Evolutionary conservation across 768 basidiomycete genomes (phyloP).

Genomic region (Phaeotremella skinneri): DNA sequence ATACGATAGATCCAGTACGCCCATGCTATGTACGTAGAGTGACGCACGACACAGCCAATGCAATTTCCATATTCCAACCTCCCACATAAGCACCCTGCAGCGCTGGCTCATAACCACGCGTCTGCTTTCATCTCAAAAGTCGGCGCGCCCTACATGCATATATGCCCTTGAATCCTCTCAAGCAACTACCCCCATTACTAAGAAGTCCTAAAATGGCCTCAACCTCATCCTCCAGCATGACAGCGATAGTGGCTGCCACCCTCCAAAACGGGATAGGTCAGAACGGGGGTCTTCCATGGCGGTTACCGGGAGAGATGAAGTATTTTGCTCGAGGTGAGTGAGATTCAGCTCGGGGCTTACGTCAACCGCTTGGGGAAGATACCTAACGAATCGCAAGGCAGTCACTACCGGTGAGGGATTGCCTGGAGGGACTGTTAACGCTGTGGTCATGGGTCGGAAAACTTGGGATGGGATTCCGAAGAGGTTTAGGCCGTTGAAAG

Average conservation of each 20-base stretch:
- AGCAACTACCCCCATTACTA: not conserved
- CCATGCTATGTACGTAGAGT: no score
- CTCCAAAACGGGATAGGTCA: constrained; percentile 81
- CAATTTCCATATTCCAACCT: not conserved
- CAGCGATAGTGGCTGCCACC: constrained; percentile 92
- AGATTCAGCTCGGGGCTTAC: no score
- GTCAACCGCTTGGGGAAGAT: no score
- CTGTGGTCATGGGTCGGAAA: constrained; percentile 90
- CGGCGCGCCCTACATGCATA: no score
- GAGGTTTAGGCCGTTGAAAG: constrained; percentile 75
- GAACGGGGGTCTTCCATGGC: constrained; percentile 77
- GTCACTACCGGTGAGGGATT: constrained; percentile 53
- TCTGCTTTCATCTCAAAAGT: not conserved
- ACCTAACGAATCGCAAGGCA: constrained; percentile 7
- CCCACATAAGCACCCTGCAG: not conserved
- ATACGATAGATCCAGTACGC: no score
- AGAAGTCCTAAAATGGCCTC: not conserved
- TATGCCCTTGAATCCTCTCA: no score
- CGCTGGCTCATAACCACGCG: not conserved
- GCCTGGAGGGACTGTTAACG: constrained; percentile 62
- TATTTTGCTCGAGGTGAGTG: constrained; percentile 85
- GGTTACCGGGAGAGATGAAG: constrained; percentile 79
- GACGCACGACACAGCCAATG: not conserved
- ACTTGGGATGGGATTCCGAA: constrained; percentile 96
- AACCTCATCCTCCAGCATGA: constrained; percentile 53